phyloP scores from a whole-genome alignment of 2,329 filamentous ascomycete genomes.

The Pseudomassariella vexata region DNA sequence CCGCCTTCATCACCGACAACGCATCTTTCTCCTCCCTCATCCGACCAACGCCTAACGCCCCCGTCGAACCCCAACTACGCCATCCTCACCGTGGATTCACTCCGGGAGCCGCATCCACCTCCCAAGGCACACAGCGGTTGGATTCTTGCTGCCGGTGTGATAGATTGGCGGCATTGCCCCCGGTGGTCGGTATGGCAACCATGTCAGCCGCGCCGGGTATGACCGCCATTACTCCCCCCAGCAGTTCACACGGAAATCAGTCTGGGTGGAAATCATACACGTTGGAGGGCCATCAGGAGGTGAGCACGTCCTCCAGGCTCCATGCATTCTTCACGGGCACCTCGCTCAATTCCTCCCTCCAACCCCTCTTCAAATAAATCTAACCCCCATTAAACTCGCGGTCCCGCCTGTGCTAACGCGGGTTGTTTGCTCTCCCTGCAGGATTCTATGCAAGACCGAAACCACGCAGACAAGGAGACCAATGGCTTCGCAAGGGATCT shows the following conservation, averaged over 20 bases:
- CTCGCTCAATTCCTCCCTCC: constrained; percentile 1
- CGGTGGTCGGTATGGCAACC: constrained; percentile 38
- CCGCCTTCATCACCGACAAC: too few species aligned
- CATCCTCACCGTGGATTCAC: too few species aligned
- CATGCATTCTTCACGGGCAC: background rate
- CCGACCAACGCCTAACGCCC: too few species aligned
- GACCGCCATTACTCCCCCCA: constrained; percentile 41
- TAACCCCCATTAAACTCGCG: constrained; percentile 4
- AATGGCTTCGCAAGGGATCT: constrained; percentile 12
- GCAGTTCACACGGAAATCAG: constrained; percentile 42
- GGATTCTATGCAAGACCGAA: constrained; percentile 17
- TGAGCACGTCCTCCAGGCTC: constrained; percentile 16
- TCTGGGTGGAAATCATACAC: constrained; percentile 33
- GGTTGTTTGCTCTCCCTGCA: constrained; percentile 6
- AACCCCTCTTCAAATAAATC: background rate
- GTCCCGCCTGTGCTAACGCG: too few species aligned
- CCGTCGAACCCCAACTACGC: too few species aligned
- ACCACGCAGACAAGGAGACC: constrained; percentile 15
- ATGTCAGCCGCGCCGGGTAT: constrained; percentile 45
- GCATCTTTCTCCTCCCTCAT: too few species aligned
- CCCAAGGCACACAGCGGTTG: too few species aligned
- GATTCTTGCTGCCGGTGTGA: too few species aligned
- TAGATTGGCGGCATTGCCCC: too few species aligned
- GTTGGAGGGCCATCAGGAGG: constrained; percentile 18
- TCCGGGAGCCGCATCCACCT: too few species aligned